These are phyloP conservation scores for Boechera stricta DNA, from an alignment of 345 rosid species.

Conservation along the genomic window DNA sequence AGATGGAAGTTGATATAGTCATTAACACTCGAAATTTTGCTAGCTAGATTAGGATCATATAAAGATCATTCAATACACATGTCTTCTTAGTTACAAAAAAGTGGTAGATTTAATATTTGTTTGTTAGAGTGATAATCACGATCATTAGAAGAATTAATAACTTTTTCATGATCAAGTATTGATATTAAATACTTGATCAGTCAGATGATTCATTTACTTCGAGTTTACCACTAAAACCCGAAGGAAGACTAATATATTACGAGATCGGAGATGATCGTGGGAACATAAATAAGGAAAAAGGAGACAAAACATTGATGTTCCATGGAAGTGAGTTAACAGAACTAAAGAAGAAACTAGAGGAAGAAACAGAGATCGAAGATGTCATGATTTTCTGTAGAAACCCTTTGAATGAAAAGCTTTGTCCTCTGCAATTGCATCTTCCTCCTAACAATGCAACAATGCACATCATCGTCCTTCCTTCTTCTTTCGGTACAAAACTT, in stretches of 20 bases:
- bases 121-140: background rate
- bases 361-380: conserved; percentile 62
- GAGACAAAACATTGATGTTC: conserved; percentile 53
- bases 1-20: background rate
- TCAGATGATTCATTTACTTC: background rate
- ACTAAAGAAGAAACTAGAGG: conserved; percentile 60
- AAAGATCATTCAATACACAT: background rate
- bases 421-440: conserved; percentile 83
- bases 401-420: conserved; percentile 73
- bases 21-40: background rate
- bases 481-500: conserved; percentile 31
- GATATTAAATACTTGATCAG: background rate
- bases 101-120: background rate
- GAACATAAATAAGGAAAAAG: conserved; percentile 45
- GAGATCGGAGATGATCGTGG: conserved; percentile 61
- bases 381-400: conserved; percentile 62
- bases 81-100: background rate
- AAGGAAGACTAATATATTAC: conserved; percentile 69
- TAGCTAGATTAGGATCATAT: background rate
- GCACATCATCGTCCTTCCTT: conserved; percentile 71
- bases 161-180: background rate
- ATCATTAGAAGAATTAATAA: background rate
- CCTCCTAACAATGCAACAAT: conserved; percentile 81
- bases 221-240: conserved; percentile 33
- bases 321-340: conserved; percentile 69